Evolutionary conservation across 2,329 filamentous ascomycete species (phyloP), one percentile per base, ranked within the genome.

Genomic region (Fonsecaea monophora): DNA sequence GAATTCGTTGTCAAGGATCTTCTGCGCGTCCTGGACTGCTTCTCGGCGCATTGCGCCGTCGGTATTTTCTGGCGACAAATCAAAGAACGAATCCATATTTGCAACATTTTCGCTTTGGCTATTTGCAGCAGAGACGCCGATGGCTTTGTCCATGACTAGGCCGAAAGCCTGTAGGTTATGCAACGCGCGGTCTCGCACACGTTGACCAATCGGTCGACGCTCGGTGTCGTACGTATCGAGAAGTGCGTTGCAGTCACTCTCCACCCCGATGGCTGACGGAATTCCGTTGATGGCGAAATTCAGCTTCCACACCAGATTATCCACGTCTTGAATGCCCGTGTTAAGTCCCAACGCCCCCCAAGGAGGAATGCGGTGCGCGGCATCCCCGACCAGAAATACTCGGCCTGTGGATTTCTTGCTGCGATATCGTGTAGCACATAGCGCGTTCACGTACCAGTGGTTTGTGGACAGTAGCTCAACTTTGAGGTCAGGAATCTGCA

Each of bases 361-460:
- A 0, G 77, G 77, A 8, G 76, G 75, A n/a, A 76, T 72, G 12
- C 65, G 70, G 65, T 79, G 78, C 0, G 76, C 77, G 1, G 77
- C 74, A 61, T 80, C 78, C 7, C 78, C 78, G 7, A 74, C 72
- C 8, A 79, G 70, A 62, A 80, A 77, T 9, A 75, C 60, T 5
- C 73, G 70, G 3, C 73, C 75, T 3, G 63, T 50, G 7, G 58
- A 37, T 21, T 6, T 5, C 53, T 64, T 48, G 48, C 65, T 72
- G 12, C 75, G 72, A 60, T 76, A 78, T 5, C 59, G 64, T 37
- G 73, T 70, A 1, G 76, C 74, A 4, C 71, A 68, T 12, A 75
- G 59, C 1, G 74, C 71, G 55, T 76, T 73, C 25, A 78, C 73
- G 21, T 67, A 67, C 78, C 77, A 78, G 53, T 77, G 75, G 60